These are phyloP conservation scores for Leishmania braziliensis DNA, from an alignment of 208 protist species.

Conservation along the genomic window DNA sequence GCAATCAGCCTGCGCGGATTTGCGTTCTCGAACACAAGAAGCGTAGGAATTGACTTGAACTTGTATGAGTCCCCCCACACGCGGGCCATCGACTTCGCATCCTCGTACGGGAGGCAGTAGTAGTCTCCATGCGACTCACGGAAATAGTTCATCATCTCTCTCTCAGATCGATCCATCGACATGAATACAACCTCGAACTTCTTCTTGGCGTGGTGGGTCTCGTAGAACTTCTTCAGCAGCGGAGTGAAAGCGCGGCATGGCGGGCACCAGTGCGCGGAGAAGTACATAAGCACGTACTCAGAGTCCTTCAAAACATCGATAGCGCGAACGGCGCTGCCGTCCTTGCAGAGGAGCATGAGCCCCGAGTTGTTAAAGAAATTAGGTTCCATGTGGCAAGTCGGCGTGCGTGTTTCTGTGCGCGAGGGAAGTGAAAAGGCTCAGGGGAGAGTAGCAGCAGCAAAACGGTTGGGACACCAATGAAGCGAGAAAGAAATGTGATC, in stretches of 20 bases:
- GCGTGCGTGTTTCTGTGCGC: not conserved
- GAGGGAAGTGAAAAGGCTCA: too few species aligned
- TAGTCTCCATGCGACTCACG: conserved; percentile 49
- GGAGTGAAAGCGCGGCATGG: conserved; percentile 81
- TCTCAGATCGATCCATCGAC: conserved; percentile 48
- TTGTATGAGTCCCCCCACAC: conserved; percentile 23
- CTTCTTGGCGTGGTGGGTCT: conserved; percentile 37
- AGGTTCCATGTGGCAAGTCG: conserved; percentile 9
- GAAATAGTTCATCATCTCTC: conserved; percentile 54
- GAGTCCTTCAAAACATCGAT: conserved; percentile 31
- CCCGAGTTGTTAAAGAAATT: conserved; percentile 14
- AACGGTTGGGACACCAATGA: not conserved
- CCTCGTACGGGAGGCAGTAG: conserved; percentile 45
- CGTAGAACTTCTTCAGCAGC: conserved; percentile 40
- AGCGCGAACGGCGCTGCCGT: conserved; percentile 31
- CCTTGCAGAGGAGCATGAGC: conserved; percentile 47
- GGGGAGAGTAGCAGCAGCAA: not conserved
- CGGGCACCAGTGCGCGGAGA: conserved; percentile 85
- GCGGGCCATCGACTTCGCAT: conserved; percentile 24
- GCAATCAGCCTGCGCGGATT: conserved; percentile 8
- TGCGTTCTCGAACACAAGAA: conserved; percentile 51
- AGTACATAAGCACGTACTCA: conserved; percentile 72
- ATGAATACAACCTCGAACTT: conserved; percentile 80
- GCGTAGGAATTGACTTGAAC: conserved; percentile 38
- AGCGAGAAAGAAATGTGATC: not conserved